phyloP scores from a whole-genome alignment of 805 yeast species.

The Metschnikowia chrysomelidarum region DNA sequence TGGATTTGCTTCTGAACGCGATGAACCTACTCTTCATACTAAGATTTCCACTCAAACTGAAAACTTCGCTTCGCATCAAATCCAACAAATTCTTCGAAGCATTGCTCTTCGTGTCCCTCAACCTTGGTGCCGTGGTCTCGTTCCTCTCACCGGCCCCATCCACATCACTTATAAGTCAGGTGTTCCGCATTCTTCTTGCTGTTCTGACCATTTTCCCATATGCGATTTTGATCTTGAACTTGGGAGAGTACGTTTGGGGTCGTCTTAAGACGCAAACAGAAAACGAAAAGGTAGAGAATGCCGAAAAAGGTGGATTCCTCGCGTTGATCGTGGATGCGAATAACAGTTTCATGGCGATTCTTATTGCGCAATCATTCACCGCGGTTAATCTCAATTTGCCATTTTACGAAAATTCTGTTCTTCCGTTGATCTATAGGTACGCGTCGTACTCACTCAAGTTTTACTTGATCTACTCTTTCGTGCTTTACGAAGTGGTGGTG shows the following conservation, averaged over 20 bases:
- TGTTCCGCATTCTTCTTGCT: slow-evolving; percentile 17
- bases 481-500: slow-evolving; percentile 28
- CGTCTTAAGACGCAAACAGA: background rate
- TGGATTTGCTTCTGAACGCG: slow-evolving; percentile 25
- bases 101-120: slow-evolving; percentile 22
- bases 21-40: slow-evolving; percentile 30
- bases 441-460: slow-evolving; percentile 30
- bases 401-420: slow-evolving; percentile 6
- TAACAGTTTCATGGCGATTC: slow-evolving; percentile 34
- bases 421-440: slow-evolving; percentile 19
- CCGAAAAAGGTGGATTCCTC: slow-evolving; percentile 1
- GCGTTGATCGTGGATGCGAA: slow-evolving; percentile 26
- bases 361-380: slow-evolving; percentile 36
- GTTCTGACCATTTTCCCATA: slow-evolving; percentile 24
- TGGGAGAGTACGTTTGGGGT: slow-evolving; percentile 10
- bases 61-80: slow-evolving; percentile 9
- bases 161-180: slow-evolving; percentile 11
- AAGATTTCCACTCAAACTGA: slow-evolving; percentile 22
- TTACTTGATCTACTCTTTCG: slow-evolving; percentile 32
- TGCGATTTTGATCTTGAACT: slow-evolving; percentile 16
- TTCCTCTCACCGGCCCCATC: slow-evolving; percentile 10
- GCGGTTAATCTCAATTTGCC: slow-evolving; percentile 24
- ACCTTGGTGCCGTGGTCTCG: slow-evolving; percentile 17
- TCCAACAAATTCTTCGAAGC: slow-evolving; percentile 16
- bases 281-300: slow-evolving; percentile 1